phyloP scores from a whole-genome alignment of 2,329 filamentous ascomycete genomes.

The Ophiostoma montium region DNA sequence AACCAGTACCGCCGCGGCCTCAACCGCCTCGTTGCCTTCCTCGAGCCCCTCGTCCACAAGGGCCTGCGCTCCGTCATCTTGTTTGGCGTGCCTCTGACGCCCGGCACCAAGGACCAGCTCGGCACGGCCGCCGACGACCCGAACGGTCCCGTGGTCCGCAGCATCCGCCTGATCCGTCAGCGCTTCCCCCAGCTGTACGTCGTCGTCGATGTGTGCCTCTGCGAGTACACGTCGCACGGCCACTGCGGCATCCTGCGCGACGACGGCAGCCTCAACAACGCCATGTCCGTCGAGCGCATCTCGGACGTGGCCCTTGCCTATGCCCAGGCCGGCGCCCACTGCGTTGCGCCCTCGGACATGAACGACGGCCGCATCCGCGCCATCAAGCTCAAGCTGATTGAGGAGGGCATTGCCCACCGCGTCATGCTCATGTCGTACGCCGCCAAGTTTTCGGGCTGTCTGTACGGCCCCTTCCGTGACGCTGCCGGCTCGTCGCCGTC shows the following conservation, averaged over 20 bases:
- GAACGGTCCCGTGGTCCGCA: slow-evolving; percentile 76
- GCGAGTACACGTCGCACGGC: slow-evolving; percentile 96
- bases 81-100: slow-evolving; percentile 79
- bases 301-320: slow-evolving; percentile 97
- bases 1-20: slow-evolving; percentile 80
- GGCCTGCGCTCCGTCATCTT: slow-evolving; percentile 87
- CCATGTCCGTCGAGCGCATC: slow-evolving; percentile 83
- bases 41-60: slow-evolving; percentile 76
- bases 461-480: slow-evolving; percentile 95
- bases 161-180: slow-evolving; percentile 70
- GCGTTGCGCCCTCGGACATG: slow-evolving; percentile 96
- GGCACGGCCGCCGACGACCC: slow-evolving; percentile 90
- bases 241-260: slow-evolving; percentile 94
- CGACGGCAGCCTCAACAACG: slow-evolving; percentile 86
- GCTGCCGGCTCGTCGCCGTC: slow-evolving; percentile 82
- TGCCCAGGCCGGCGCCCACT: slow-evolving; percentile 89
- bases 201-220: slow-evolving; percentile 85
- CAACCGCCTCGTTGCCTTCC: slow-evolving; percentile 71
- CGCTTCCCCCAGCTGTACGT: slow-evolving; percentile 87
- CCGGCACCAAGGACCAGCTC: slow-evolving; percentile 74
- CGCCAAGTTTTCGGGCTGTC: slow-evolving; percentile 90
- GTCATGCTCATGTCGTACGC: slow-evolving; percentile 95
- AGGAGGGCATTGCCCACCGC: slow-evolving; percentile 82
- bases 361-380: slow-evolving; percentile 94
- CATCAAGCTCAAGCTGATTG: slow-evolving; percentile 95